Conservation (phyloP, 2,329 filamentous ascomycete genomes). For the Trichoderma breve region DNA sequence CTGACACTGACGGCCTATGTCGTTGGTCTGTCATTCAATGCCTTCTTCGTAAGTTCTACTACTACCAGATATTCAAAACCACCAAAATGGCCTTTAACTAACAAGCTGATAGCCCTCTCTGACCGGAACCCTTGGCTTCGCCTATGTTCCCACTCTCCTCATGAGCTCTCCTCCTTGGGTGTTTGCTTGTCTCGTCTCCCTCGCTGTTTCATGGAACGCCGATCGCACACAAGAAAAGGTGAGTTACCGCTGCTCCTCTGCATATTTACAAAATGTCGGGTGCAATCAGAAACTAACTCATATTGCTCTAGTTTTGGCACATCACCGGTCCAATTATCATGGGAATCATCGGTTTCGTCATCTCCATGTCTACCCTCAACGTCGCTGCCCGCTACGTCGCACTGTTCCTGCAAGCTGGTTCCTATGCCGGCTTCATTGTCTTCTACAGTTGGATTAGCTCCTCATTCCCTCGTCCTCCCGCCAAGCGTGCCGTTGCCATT, state of each 20-base stretch:
- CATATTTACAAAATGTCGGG: too few species aligned
- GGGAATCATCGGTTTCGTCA: conserved; percentile 57
- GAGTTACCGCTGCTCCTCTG: too few species aligned
- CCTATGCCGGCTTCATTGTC: conserved; percentile 59
- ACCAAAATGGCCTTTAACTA: not conserved
- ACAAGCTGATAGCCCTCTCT: conserved; percentile 42
- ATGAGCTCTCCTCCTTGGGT: conserved; percentile 59
- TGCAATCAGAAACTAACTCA: not conserved
- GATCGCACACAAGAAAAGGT: conserved; percentile 55
- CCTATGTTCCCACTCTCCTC: conserved; percentile 51
- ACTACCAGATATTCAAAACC: not conserved
- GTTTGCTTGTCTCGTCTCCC: conserved; percentile 56
- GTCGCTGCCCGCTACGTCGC: conserved; percentile 58
- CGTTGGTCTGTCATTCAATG: conserved; percentile 57
- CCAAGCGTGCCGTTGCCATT: conserved; percentile 60
- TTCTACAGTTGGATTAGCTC: conserved; percentile 59
- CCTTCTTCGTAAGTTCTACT: conserved; percentile 48
- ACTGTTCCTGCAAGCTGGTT: conserved; percentile 57
- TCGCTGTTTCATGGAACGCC: conserved; percentile 55
- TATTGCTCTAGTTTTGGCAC: conserved; percentile 50
- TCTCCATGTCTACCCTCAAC: conserved; percentile 57
- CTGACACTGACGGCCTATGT: conserved; percentile 61
- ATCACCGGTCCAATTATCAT: conserved; percentile 52
- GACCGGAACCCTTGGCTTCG: conserved; percentile 53
- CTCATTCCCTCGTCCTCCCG: conserved; percentile 56